Evolutionary conservation across 352 stramenopile species (phyloP).

Genomic region (Thraustochytrium sp.): DNA sequence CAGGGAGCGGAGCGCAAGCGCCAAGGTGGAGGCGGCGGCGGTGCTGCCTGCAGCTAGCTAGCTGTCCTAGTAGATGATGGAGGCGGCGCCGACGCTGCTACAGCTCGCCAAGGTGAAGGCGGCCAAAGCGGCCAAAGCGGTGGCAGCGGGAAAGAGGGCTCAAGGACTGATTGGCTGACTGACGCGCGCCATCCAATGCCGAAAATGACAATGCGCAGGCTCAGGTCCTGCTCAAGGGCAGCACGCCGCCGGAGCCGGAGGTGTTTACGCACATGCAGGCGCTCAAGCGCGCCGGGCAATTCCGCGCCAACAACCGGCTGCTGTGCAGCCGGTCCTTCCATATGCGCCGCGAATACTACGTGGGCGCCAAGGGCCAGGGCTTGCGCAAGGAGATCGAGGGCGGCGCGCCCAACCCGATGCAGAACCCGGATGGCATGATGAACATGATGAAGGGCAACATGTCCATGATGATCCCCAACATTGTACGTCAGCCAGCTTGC

Average conservation of each 20-base stretch:
- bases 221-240: constrained; percentile 55
- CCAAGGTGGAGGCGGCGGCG: too few species aligned
- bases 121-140: too few species aligned
- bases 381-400: constrained; percentile 60
- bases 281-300: constrained; percentile 46
- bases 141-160: too few species aligned
- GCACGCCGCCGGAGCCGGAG: constrained; percentile 54
- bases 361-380: constrained; percentile 58
- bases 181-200: too few species aligned
- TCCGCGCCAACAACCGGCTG: constrained; percentile 77
- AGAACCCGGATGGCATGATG: constrained; percentile 91
- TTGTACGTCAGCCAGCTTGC: background rate
- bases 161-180: too few species aligned
- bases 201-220: background rate
- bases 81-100: too few species aligned
- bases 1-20: too few species aligned
- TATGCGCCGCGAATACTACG: constrained; percentile 69
- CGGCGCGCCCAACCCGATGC: constrained; percentile 68
- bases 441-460: constrained; percentile 98
- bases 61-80: too few species aligned
- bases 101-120: too few species aligned
- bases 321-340: constrained; percentile 69
- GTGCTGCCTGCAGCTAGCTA: too few species aligned
- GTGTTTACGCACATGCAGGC: constrained; percentile 52
- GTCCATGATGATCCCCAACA: constrained; percentile 64